These are phyloP conservation scores for Arabis hirsuta DNA, from an alignment of 345 rosid genomes.

Conservation along the genomic window DNA sequence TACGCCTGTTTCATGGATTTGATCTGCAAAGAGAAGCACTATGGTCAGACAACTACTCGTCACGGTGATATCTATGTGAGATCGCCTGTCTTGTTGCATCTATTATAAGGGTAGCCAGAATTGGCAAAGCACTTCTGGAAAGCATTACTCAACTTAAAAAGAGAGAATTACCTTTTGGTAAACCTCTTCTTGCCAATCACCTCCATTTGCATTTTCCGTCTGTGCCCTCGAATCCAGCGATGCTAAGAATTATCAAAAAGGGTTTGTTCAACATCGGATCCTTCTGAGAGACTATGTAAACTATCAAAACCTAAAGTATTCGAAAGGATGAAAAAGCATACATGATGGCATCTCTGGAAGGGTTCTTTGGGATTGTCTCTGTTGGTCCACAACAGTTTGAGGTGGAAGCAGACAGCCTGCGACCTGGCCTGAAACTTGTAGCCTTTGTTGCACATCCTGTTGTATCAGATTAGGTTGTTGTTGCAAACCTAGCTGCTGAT, in stretches of 20 bases:
- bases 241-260: slow-evolving; percentile 52
- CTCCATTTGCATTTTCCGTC: slow-evolving; percentile 67
- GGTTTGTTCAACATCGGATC: slow-evolving; percentile 26
- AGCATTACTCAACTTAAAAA: slow-evolving; percentile 9
- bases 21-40: slow-evolving; percentile 55
- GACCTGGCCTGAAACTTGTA: slow-evolving; percentile 67
- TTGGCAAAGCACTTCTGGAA: slow-evolving; percentile 5
- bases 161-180: slow-evolving; percentile 69
- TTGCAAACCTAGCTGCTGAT: slow-evolving; percentile 77
- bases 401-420: slow-evolving; percentile 75
- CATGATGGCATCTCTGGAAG: slow-evolving; percentile 83
- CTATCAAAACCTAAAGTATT: slow-evolving; percentile 29
- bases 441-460: slow-evolving; percentile 78
- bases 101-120: slow-evolving; percentile 24
- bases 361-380: slow-evolving; percentile 78
- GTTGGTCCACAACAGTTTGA: slow-evolving; percentile 79
- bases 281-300: slow-evolving; percentile 12
- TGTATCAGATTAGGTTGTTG: slow-evolving; percentile 70
- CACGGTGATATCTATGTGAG: slow-evolving; percentile 11
- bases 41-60: slow-evolving; percentile 24
- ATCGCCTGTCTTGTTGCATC: slow-evolving; percentile 12
- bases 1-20: slow-evolving; percentile 70
- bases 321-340: slow-evolving; percentile 48
- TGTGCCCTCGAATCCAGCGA: slow-evolving; percentile 75
- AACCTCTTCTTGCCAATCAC: slow-evolving; percentile 94